These are phyloP conservation scores for Gnaphalium uliginosum DNA, from an alignment of 129 eudicot species.

Conservation along the genomic window DNA sequence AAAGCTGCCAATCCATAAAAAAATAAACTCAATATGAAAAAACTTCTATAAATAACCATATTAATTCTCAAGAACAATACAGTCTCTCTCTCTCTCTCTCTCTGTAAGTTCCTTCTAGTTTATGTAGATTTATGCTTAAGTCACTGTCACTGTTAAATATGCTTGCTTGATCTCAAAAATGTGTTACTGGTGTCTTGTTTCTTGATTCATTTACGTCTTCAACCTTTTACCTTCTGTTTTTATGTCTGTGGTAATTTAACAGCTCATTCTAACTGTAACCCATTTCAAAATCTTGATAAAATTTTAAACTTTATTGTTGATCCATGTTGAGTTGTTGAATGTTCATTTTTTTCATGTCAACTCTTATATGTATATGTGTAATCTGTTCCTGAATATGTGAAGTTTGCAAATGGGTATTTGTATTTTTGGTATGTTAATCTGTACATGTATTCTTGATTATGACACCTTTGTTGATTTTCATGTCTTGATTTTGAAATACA, in stretches of 20 bases:
- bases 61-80: background rate
- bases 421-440: background rate
- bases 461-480: constrained; percentile 9
- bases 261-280: background rate
- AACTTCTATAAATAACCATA: constrained; percentile 23
- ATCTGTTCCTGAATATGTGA: constrained; percentile 9
- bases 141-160: background rate
- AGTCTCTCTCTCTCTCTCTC: constrained; percentile 2
- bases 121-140: background rate
- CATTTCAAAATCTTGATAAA: background rate
- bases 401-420: constrained; percentile 16
- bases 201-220: background rate
- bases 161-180: background rate
- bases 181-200: constrained; percentile 19
- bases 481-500: constrained; percentile 11
- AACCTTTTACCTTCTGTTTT: constrained; percentile 4
- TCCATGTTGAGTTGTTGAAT: constrained; percentile 6
- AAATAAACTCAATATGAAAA: background rate
- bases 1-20: background rate
- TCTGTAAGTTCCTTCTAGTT: constrained; percentile 18
- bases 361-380: background rate
- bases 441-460: constrained; percentile 7
- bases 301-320: constrained; percentile 14
- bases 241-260: background rate
- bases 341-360: constrained; percentile 12